Conservation (phyloP, 208 protist species). For the Wallacemonas collosoma region DNA sequence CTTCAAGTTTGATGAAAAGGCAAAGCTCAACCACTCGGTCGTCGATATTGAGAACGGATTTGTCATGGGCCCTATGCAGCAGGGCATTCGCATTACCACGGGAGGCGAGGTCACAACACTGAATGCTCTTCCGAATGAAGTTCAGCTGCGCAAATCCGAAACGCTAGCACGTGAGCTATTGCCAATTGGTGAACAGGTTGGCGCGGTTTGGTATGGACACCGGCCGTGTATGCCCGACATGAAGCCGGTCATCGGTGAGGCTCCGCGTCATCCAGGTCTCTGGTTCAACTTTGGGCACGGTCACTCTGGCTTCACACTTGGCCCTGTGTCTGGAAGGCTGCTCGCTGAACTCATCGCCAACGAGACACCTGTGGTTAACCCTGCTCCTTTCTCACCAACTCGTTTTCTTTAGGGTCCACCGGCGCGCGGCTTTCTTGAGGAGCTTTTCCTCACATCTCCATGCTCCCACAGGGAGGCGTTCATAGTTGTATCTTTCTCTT, state of each 20-base stretch:
- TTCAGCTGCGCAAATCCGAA: slow-evolving; percentile 23
- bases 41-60: slow-evolving; percentile 28
- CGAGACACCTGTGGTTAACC: slow-evolving; percentile 26
- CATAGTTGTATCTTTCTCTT: too few species aligned
- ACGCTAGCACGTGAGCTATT: slow-evolving; percentile 12
- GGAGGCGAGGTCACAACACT: slow-evolving; percentile 27
- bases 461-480: too few species aligned
- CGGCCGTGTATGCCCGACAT: slow-evolving; percentile 32
- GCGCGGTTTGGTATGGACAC: slow-evolving; percentile 23
- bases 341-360: slow-evolving; percentile 24
- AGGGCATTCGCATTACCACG: slow-evolving; percentile 29
- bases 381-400: slow-evolving; percentile 21
- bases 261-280: slow-evolving; percentile 20
- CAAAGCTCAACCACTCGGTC: slow-evolving; percentile 16
- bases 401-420: slow-evolving; percentile 15
- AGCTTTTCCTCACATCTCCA: too few species aligned
- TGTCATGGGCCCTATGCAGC: slow-evolving; percentile 19
- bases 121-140: slow-evolving; percentile 7
- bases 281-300: slow-evolving; percentile 34
- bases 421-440: too few species aligned
- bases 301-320: slow-evolving; percentile 25
- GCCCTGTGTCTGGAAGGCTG: slow-evolving; percentile 24
- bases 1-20: slow-evolving; percentile 17
- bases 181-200: slow-evolving; percentile 16
- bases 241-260: slow-evolving; percentile 30